Percentiles rank a stretch among this genome's conserved stretches.
Conservation (phyloP, 441 rosid species). For the Populus hybrid region DNA sequence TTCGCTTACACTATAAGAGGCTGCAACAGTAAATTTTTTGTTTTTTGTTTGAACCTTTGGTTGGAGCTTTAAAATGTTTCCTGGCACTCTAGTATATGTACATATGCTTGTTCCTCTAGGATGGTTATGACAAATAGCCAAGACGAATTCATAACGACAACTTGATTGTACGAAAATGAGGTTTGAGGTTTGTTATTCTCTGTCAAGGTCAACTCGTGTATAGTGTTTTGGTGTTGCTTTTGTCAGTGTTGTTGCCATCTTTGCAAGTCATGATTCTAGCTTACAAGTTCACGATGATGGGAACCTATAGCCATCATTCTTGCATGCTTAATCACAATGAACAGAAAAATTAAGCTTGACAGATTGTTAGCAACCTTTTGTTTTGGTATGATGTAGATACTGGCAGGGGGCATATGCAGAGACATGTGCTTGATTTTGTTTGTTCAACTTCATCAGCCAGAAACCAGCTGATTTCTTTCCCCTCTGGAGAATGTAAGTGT, state of each 20-base stretch:
- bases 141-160: background rate
- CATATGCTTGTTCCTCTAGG: background rate
- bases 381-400: constrained; percentile 37
- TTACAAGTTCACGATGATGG: background rate
- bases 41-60: background rate
- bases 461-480: too few relatives aligned
- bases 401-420: constrained; percentile 73
- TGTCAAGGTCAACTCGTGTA: background rate
- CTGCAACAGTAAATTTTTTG: background rate
- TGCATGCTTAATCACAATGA: background rate
- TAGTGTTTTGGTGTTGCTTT: too few relatives aligned
- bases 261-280: background rate
- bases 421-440: constrained; percentile 66
- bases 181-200: background rate
- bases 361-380: background rate
- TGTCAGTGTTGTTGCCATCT: too few relatives aligned
- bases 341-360: background rate
- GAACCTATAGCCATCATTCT: background rate
- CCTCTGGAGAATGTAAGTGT: constrained; percentile 32
- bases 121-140: background rate
- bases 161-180: background rate
- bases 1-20: background rate
- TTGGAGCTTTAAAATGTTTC: background rate
- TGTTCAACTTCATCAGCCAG: constrained; percentile 23
- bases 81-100: background rate